Conservation (phyloP, 257 asterid genomes). For the Nicotiana sylvestris region DNA sequence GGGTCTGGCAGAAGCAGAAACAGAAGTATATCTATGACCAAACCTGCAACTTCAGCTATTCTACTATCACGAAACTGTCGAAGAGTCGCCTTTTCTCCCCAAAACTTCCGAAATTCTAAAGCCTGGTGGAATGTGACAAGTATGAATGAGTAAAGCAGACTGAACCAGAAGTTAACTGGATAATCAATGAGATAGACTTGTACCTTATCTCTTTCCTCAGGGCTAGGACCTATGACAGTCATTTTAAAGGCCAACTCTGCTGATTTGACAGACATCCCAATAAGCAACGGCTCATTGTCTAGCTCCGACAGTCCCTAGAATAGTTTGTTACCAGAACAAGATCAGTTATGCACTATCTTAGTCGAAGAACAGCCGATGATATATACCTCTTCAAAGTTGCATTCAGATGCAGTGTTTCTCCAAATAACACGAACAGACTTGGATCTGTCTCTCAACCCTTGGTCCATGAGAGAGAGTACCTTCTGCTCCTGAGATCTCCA, state of each 20-base stretch:
- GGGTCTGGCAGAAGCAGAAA: conserved; percentile 14
- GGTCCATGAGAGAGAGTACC: conserved; percentile 55
- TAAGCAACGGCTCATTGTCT: conserved; percentile 59
- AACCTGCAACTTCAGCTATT: conserved; percentile 96
- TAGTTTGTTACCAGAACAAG: conserved; percentile 6
- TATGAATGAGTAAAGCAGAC: conserved; percentile 10
- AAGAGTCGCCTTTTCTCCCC: conserved; percentile 94
- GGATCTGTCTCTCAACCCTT: conserved; percentile 78
- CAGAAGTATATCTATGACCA: conserved; percentile 17
- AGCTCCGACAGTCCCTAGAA: conserved; percentile 65
- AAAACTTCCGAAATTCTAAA: conserved; percentile 75
- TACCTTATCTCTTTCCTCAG: conserved; percentile 92
- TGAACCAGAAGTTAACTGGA: conserved; percentile 6
- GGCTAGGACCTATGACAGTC: conserved; percentile 89
- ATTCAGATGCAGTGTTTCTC: conserved; percentile 58
- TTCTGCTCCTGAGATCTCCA: conserved; percentile 93
- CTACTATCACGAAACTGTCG: conserved; percentile 87
- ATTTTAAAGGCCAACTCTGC: conserved; percentile 73
- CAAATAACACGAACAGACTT: conserved; percentile 77
- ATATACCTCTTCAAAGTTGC: conserved; percentile 70
- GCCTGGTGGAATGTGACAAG: conserved; percentile 48
- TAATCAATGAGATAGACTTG: conserved; percentile 14
- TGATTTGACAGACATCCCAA: conserved; percentile 67
- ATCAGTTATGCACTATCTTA: background rate
- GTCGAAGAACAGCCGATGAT: conserved; percentile 10